A percentile compares a stretch with the other conserved stretches of the same genome.
These are phyloP conservation scores for Rachicladosporium sp. DNA, from an alignment of 2,329 filamentous ascomycete species.

Conservation along the genomic window DNA sequence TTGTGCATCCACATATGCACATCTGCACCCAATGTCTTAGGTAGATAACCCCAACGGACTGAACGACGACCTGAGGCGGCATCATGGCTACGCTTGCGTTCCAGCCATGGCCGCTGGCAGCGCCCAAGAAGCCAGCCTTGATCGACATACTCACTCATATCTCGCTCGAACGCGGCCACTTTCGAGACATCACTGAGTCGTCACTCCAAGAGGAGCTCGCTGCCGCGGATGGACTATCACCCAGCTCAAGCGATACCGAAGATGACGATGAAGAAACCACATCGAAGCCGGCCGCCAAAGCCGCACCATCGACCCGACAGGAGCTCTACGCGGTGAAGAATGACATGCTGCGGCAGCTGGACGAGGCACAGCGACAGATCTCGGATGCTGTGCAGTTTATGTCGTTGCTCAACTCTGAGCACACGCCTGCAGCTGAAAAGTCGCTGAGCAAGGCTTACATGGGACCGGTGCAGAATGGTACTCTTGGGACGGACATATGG, in stretches of 20 bases:
- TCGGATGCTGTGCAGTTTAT: conserved; percentile 68
- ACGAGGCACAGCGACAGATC: conserved; percentile 41
- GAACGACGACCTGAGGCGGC: too few relatives aligned
- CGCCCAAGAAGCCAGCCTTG: conserved; percentile 49
- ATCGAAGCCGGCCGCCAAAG: conserved; percentile 11
- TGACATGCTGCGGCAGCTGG: conserved; percentile 30
- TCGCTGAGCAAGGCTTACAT: conserved; percentile 62
- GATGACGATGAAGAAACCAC: conserved; percentile 28
- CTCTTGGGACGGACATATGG: conserved; percentile 55
- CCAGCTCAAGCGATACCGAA: conserved; percentile 35
- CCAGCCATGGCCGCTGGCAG: conserved; percentile 47
- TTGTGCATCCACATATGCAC: too few relatives aligned
- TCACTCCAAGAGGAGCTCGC: conserved; percentile 58
- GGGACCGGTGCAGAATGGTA: conserved; percentile 59
- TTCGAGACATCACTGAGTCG: conserved; percentile 66
- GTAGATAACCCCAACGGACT: too few relatives aligned
- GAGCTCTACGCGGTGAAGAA: conserved; percentile 27
- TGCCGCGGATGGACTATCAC: conserved; percentile 29
- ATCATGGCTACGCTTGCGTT: conserved; percentile 40
- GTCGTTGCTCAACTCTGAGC: conserved; percentile 62
- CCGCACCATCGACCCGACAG: conserved; percentile 17
- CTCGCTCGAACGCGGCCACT: conserved; percentile 65
- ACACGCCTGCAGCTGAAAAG: conserved; percentile 52
- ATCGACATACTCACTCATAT: conserved; percentile 67
- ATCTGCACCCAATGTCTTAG: too few relatives aligned